Evolutionary conservation across 2,329 filamentous ascomycete species (phyloP).

Genomic region (Dissoconium aciculare): DNA sequence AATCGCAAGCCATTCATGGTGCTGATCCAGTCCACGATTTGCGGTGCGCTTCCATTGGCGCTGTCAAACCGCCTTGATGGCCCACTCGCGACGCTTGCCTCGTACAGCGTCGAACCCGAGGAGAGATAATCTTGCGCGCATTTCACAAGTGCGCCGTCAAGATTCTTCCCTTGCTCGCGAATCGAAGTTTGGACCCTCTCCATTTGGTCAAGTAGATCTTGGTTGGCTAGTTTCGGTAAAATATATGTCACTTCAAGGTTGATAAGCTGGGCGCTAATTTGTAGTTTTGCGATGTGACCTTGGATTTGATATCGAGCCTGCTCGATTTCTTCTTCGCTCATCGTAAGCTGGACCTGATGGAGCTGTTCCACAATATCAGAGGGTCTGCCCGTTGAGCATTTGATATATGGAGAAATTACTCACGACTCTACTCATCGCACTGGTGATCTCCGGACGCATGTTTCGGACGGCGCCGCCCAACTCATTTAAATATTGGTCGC

Average conservation of each 20-base stretch:
- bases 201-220: slow-evolving; percentile 6
- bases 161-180: slow-evolving; percentile 1
- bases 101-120: slow-evolving; percentile 3
- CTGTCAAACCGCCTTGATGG: background rate
- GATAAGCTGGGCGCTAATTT: slow-evolving; percentile 7
- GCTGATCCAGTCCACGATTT: slow-evolving; percentile 1
- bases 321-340: slow-evolving; percentile 4
- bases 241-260: slow-evolving; percentile 7
- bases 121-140: slow-evolving; percentile 1
- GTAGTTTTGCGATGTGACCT: slow-evolving; percentile 8
- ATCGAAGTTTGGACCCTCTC: slow-evolving; percentile 3
- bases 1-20: background rate
- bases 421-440: too few species aligned
- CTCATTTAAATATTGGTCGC: background rate
- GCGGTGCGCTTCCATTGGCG: background rate
- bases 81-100: slow-evolving; percentile 4
- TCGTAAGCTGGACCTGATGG: slow-evolving; percentile 1
- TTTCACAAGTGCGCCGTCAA: background rate
- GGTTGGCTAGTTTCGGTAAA: slow-evolving; percentile 6
- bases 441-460: background rate
- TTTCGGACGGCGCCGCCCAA: background rate
- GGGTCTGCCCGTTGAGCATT: too few species aligned
- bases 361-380: too few species aligned
- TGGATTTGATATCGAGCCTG: slow-evolving; percentile 7
- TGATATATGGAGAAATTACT: too few species aligned